A percentile compares a stretch with the other conserved stretches of the same genome.
phyloP scores from a whole-genome alignment of 75 land plant genomes.

The Pinus albicaulis region DNA sequence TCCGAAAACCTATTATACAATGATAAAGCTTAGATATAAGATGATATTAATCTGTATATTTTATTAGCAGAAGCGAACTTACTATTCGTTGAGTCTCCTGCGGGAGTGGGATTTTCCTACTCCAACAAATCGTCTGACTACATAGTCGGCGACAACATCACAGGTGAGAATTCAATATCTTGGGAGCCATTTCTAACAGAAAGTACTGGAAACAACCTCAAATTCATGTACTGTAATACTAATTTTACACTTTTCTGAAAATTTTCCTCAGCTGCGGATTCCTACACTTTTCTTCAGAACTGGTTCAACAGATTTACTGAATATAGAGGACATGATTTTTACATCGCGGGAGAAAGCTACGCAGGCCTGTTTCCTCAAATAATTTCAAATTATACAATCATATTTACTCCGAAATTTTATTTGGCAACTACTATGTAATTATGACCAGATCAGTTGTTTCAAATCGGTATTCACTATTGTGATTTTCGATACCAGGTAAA shows the following conservation, averaged over 20 bases:
- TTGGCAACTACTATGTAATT: too few species aligned
- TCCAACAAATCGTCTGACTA: constrained; percentile 3
- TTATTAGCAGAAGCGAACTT: constrained; percentile 4
- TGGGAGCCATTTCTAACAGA: neutral
- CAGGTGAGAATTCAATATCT: neutral
- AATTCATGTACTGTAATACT: too few species aligned
- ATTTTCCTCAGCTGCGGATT: constrained; percentile 50
- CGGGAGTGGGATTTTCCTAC: constrained; percentile 10
- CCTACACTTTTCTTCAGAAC: constrained; percentile 53
- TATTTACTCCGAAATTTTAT: too few species aligned
- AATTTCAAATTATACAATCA: too few species aligned
- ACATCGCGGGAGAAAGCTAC: constrained; percentile 88
- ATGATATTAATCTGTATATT: neutral
- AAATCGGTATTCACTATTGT: too few species aligned
- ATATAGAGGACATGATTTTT: constrained; percentile 67
- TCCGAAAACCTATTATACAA: too few species aligned
- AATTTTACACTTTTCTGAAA: neutral
- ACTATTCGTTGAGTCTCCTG: constrained; percentile 7
- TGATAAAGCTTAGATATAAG: too few species aligned
- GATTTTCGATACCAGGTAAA: constrained; percentile 36
- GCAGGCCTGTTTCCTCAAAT: constrained; percentile 39
- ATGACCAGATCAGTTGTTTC: too few species aligned
- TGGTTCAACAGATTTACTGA: constrained; percentile 75
- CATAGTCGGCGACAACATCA: constrained; percentile 3
- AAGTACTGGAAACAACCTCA: too few species aligned